Base-by-base conservation (phyloP, 2,329 filamentous ascomycete genomes). In the Fonsecaea monophora region DNA sequence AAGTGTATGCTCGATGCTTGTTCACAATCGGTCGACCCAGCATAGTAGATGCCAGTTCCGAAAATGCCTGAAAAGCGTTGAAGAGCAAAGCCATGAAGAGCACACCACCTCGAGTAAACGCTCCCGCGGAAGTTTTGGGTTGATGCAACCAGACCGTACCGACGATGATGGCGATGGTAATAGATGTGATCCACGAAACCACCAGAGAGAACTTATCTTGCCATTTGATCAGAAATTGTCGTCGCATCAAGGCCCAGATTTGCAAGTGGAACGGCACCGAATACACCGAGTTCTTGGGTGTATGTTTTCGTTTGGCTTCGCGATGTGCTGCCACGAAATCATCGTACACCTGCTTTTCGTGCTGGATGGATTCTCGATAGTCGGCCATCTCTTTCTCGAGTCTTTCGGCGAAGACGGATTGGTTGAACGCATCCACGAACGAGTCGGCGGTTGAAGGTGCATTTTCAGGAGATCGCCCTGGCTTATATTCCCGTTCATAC, bases 1-100 rank as follows among this genome's bases (percentile, higher is more conserved):
- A 94, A 0, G 92, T 90, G 72, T 92, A 96, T 0, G 90, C 89
- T 65, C 90, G 88, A 77, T 96, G 92, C 76, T 95, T 96, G 76
- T 93, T 92, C 67, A 96, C 85, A 42, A 96, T 90, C 0, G 89
- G 84, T 8, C 92, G 85, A 0, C 90, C 91, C 15, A 89, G 80
- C 90, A 95, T 94, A 1, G 90, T 90, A 10, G 85, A 84, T 0
- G 85, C 90, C 0, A 96, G 79, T 77, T 96, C 92, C 0, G 89
- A 87, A 75, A 95, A 94, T 30, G 92, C 91, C 74, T 92, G 89
- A 78, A 96, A 94, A n/a, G 90, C 90, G 76, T 94, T 94, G 84
- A 94, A 94, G 4, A 96, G 80, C 1, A 96, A 85, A 25, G 90
- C 83, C 62, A 93, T 87, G 79, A 96, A 96, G 59, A 96, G 82